A percentile compares a stretch with the other conserved stretches of the same genome.
Evolutionary conservation across 805 yeast species (phyloP).

Genomic region (Cyberlindnera mississippiensis): DNA sequence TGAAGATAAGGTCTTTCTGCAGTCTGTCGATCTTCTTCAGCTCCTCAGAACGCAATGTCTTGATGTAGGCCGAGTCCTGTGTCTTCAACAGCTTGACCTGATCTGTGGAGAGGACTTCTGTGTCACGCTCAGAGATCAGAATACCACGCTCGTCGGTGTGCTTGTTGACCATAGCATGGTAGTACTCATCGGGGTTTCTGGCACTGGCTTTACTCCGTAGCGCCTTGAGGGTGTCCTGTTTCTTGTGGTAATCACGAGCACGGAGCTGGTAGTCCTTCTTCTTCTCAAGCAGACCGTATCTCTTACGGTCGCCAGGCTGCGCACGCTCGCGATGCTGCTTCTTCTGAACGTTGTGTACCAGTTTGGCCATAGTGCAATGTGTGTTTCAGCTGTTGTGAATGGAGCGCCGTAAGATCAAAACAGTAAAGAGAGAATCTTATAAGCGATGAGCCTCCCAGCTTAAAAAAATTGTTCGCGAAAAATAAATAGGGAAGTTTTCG

Average conservation of each 20-base stretch:
- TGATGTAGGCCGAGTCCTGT: constrained; percentile 84
- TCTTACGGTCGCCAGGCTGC: constrained; percentile 70
- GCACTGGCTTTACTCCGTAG: constrained; percentile 67
- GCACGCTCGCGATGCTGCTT: constrained; percentile 95
- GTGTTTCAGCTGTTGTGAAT: too few relatives aligned
- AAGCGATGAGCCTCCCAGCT: too few relatives aligned
- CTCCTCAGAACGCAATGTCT: constrained; percentile 72
- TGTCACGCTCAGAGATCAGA: constrained; percentile 59
- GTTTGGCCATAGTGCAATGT: constrained; percentile 54
- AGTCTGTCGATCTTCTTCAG: constrained; percentile 54
- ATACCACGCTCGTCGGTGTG: constrained; percentile 71
- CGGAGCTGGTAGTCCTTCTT: constrained; percentile 78
- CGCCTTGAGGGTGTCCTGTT: constrained; percentile 59
- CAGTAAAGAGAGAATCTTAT: too few relatives aligned
- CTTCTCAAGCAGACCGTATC: constrained; percentile 86
- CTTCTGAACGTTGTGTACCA: constrained; percentile 89
- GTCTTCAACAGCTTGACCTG: constrained; percentile 83
- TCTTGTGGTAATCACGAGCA: constrained; percentile 61
- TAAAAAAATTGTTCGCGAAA: too few relatives aligned
- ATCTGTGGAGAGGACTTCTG: constrained; percentile 57
- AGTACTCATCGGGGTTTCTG: constrained; percentile 92
- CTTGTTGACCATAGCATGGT: constrained; percentile 82
- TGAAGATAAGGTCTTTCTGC: constrained; percentile 42
- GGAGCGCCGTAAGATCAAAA: too few relatives aligned
- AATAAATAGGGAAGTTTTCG: too few relatives aligned